These are phyloP conservation scores for Laetiporus sulphureus DNA, from an alignment of 1,284 basidiomycete genomes.

Conservation along the genomic window DNA sequence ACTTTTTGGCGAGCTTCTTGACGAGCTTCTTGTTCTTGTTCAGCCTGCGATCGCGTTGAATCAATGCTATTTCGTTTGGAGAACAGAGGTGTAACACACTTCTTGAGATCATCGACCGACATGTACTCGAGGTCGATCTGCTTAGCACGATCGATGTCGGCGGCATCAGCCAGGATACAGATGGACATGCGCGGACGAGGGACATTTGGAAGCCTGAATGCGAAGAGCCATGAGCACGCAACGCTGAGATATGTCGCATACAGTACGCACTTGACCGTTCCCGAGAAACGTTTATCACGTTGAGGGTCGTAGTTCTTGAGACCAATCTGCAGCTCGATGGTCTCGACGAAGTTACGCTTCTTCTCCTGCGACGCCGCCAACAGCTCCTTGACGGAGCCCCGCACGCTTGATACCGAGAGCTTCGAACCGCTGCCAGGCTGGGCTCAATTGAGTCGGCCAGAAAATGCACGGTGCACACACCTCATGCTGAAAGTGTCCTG, in stretches of 20 bases:
- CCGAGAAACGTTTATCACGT: slow-evolving; percentile 95
- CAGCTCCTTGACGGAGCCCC: slow-evolving; percentile 87
- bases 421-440: slow-evolving; percentile 48
- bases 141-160: slow-evolving; percentile 98
- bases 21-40: slow-evolving; percentile 99
- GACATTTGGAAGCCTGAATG: slow-evolving; percentile 81
- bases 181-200: slow-evolving; percentile 99
- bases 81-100: slow-evolving; percentile 43
- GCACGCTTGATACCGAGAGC: slow-evolving; percentile 98
- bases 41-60: slow-evolving; percentile 59
- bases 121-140: slow-evolving; percentile 97
- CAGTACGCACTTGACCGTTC: slow-evolving; percentile 78
- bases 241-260: slow-evolving; percentile 6
- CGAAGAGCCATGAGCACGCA: slow-evolving; percentile 2
- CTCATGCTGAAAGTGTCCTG: too few relatives aligned
- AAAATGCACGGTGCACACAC: too few relatives aligned
- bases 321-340: slow-evolving; percentile 94
- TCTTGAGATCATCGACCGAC: slow-evolving; percentile 99
- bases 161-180: slow-evolving; percentile 98
- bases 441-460: too few relatives aligned
- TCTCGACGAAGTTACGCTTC: slow-evolving; percentile 87
- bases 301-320: slow-evolving; percentile 98
- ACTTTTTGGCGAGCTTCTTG: slow-evolving; percentile 99
- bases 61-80: too few relatives aligned
- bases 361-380: slow-evolving; percentile 74